These are phyloP conservation scores for Tylopilus rubrobrunneus DNA, from an alignment of 768 basidiomycete genomes.

Conservation along the genomic window DNA sequence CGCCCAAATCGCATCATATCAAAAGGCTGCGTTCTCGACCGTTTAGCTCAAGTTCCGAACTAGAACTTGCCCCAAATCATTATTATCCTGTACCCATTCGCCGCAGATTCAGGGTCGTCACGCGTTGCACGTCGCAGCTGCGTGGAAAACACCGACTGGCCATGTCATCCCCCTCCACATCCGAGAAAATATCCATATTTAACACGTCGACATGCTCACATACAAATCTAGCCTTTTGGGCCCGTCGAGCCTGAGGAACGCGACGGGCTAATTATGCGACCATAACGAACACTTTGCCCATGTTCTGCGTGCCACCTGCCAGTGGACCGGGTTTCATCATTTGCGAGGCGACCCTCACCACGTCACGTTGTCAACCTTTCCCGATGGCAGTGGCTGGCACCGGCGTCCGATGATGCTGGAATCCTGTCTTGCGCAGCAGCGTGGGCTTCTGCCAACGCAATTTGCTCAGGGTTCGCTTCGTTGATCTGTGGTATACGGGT, in stretches of 20 bases:
- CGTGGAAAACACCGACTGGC: slow-evolving; percentile 17
- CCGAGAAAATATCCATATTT: slow-evolving; percentile 11
- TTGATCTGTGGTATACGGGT: slow-evolving; percentile 8
- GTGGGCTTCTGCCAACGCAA: slow-evolving; percentile 4
- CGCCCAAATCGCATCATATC: slow-evolving; percentile 26
- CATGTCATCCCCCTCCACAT: background rate
- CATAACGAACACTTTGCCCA: background rate
- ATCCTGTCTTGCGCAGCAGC: slow-evolving; percentile 17
- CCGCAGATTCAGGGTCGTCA: slow-evolving; percentile 25
- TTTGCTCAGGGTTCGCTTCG: slow-evolving; percentile 17
- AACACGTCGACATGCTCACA: slow-evolving; percentile 6
- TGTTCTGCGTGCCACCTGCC: background rate
- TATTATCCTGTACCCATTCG: slow-evolving; percentile 3
- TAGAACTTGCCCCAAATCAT: background rate
- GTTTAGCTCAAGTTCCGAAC: slow-evolving; percentile 20
- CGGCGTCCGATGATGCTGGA: slow-evolving; percentile 7
- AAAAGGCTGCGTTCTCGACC: slow-evolving; percentile 13
- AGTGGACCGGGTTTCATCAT: slow-evolving; percentile 1
- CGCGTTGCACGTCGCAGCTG: slow-evolving; percentile 8
- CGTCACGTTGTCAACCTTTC: slow-evolving; percentile 12
- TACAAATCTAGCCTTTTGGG: background rate
- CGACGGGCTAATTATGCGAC: slow-evolving; percentile 8
- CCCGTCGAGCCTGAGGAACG: slow-evolving; percentile 2
- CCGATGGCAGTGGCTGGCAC: slow-evolving; percentile 2
- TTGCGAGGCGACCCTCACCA: background rate